Base-by-base conservation (phyloP, 139 green algal species). In the Auxenochlorella protothecoides region DNA sequence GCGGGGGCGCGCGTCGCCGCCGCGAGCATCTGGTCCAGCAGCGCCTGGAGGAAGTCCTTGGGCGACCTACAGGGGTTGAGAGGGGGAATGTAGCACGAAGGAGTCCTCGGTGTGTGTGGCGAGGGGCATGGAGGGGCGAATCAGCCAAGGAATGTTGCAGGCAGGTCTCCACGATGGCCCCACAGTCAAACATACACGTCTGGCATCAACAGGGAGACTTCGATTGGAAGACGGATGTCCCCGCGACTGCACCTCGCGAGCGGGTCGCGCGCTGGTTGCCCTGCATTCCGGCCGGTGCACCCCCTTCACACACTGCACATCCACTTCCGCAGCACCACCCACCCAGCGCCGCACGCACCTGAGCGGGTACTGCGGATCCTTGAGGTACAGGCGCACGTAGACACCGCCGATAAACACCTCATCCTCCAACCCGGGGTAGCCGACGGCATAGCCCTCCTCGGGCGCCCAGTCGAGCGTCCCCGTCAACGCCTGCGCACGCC, bases 341-440 rank as follows among this genome's bases (percentile, higher is more conserved):
- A 44, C 27, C 27, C 0, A 44, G 27, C 27, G 27, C 27, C 27
- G 0, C 27, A 44, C 55, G 27, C 74, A 73, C 65, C 89, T 79
- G 60, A 97, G 80, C 6, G 91, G 85, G 76, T 85, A 89, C 53
- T 78, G 71, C 5, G 92, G 92, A 75, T 91, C 80, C 53, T 92
- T 91, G 15, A 97, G 83, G 84, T 91, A 97, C 27, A 96, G 82
- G 9, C 87, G 83, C 59, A 97, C 80, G 74, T 97, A 97, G 52
- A 97, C 89, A 53, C 92, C 92, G 4, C 90, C 92, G 7, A 97
- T 75, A 60, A 87, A 87, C 59, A 90, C 81, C 80, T 92, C 90
- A 4, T 68, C 78, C n/a, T 70, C 61, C 74, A 89, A 77, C 2
- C 52, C 71, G 44, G 79, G 72, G 65, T 89, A 87, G 60, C 69